phyloP scores from a whole-genome alignment of 495 filamentous ascomycete genomes.

The Talaromyces nanjingensis region DNA sequence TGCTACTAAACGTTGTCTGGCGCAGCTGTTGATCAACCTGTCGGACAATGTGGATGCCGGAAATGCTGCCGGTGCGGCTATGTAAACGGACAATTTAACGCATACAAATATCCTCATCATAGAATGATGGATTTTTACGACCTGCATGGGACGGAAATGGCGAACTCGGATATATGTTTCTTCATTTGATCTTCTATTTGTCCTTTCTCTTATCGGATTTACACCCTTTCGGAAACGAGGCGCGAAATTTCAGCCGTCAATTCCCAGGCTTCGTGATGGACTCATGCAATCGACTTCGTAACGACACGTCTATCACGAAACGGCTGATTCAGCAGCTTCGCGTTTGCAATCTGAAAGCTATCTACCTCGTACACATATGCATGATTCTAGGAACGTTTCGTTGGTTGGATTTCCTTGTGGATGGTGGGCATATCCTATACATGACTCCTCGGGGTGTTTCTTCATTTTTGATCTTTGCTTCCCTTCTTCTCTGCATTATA shows the following conservation, averaged over 20 bases:
- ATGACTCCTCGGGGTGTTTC: constrained; percentile 3
- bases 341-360: constrained; percentile 13
- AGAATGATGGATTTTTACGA: constrained; percentile 31
- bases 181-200: constrained; percentile 13
- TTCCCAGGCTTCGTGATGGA: not conserved
- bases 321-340: constrained; percentile 20
- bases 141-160: constrained; percentile 45
- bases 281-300: not conserved
- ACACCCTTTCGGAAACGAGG: not conserved
- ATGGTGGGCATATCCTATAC: not conserved
- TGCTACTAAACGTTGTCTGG: constrained; percentile 94
- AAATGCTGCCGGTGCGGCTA: constrained; percentile 35
- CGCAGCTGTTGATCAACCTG: constrained; percentile 93
- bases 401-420: constrained; percentile 11
- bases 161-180: constrained; percentile 32
- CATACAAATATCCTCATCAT: constrained; percentile 31
- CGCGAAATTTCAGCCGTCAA: constrained; percentile 8
- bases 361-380: constrained; percentile 18
- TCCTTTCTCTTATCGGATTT: constrained; percentile 5
- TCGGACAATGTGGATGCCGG: constrained; percentile 83
- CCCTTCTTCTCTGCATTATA: constrained; percentile 27
- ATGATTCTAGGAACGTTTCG: not conserved
- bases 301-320: constrained; percentile 10
- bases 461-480: constrained; percentile 20
- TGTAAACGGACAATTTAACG: constrained; percentile 38